phyloP scores from a whole-genome alignment of 768 basidiomycete genomes.

The Russula olivacea region DNA sequence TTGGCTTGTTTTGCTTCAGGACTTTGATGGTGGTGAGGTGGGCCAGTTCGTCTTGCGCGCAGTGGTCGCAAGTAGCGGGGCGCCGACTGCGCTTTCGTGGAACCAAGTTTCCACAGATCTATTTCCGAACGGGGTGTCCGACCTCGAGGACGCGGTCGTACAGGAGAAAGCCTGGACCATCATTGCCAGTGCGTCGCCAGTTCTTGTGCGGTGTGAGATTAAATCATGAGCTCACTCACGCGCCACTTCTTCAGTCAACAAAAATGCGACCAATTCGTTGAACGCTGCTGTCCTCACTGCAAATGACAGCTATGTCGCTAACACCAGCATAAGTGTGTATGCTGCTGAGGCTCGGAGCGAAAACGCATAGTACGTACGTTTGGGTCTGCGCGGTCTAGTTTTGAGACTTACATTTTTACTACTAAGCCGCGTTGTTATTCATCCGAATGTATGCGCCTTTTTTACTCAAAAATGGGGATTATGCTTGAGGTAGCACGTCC shows the following conservation, averaged over 20 bases:
- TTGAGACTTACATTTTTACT: neutral
- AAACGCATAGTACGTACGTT: slow-evolving; percentile 44
- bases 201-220: neutral
- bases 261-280: slow-evolving; percentile 29
- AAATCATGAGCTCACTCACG: slow-evolving; percentile 33
- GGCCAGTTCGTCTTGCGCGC: slow-evolving; percentile 42
- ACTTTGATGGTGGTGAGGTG: slow-evolving; percentile 53
- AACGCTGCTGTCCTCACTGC: slow-evolving; percentile 24
- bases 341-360: slow-evolving; percentile 50
- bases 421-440: slow-evolving; percentile 7
- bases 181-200: slow-evolving; percentile 42
- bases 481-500: slow-evolving; percentile 12
- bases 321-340: slow-evolving; percentile 39
- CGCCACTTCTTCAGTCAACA: slow-evolving; percentile 32
- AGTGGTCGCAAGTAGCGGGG: slow-evolving; percentile 31
- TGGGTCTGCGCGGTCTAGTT: neutral
- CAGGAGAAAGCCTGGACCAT: slow-evolving; percentile 52
- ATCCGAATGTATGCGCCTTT: neutral
- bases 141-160: slow-evolving; percentile 41
- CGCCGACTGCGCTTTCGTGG: slow-evolving; percentile 42
- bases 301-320: slow-evolving; percentile 42
- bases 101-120: slow-evolving; percentile 35
- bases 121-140: slow-evolving; percentile 42
- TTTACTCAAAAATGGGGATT: neutral
- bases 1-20: slow-evolving; percentile 33